These are phyloP conservation scores for Leccinum boreale DNA, from an alignment of 768 basidiomycete species.

Conservation along the genomic window DNA sequence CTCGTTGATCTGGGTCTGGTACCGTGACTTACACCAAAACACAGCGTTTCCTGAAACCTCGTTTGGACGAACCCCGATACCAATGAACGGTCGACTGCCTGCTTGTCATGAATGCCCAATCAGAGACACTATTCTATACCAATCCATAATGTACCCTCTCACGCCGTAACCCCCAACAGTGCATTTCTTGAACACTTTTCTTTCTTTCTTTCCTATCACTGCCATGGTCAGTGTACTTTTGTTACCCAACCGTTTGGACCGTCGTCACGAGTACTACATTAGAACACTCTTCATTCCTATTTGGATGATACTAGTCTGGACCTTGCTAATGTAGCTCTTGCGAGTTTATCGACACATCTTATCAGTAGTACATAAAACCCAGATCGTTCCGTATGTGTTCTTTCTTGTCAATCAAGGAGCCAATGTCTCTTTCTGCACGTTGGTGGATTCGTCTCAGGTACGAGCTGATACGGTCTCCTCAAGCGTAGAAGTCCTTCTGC, in stretches of 20 bases:
- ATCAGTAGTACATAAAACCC: not conserved
- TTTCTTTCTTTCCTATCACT: not conserved
- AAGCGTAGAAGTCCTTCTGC: too few species aligned
- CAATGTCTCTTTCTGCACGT: too few species aligned
- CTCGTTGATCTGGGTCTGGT: not conserved
- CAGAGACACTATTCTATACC: conserved; percentile 7
- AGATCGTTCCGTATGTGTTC: not conserved
- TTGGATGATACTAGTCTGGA: conserved; percentile 1
- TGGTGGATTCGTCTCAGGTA: too few species aligned
- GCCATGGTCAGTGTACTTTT: conserved; percentile 1
- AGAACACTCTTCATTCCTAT: not conserved
- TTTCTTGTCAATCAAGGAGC: not conserved
- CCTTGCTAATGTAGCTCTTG: conserved; percentile 10
- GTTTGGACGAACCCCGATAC: conserved; percentile 13
- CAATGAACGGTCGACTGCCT: not conserved
- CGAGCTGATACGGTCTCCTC: too few species aligned
- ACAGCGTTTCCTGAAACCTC: conserved; percentile 17
- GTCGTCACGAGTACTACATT: not conserved
- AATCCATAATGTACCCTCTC: not conserved
- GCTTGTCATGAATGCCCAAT: not conserved
- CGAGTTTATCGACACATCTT: not conserved
- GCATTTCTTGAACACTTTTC: not conserved
- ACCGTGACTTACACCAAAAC: not conserved
- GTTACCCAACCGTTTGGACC: not conserved
- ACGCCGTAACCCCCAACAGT: not conserved